Conservation (phyloP, 164 flowering plant species). For the Liquidambar formosana region DNA sequence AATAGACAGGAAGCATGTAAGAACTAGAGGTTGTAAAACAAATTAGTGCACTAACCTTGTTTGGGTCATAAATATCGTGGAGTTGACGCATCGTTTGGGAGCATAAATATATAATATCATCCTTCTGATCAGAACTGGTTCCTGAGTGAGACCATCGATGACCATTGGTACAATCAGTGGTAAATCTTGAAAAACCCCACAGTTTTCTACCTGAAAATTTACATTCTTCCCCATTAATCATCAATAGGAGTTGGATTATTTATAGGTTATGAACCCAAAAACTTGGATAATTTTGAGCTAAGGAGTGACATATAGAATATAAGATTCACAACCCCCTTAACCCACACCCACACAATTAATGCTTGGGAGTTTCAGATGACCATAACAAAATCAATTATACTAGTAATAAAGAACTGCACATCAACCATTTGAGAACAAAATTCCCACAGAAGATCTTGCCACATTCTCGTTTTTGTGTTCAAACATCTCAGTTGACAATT, state of each 20-base stretch:
- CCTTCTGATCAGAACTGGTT: constrained; percentile 44
- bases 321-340: too few relatives aligned
- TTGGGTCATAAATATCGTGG: constrained; percentile 47
- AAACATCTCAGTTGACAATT: too few relatives aligned
- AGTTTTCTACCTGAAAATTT: constrained; percentile 39
- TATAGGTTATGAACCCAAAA: too few relatives aligned
- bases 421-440: not conserved
- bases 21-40: not conserved
- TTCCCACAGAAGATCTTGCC: not conserved
- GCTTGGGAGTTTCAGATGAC: not conserved
- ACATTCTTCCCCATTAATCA: not conserved
- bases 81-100: constrained; percentile 51
- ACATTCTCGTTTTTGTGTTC: not conserved
- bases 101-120: constrained; percentile 42
- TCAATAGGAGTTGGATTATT: too few relatives aligned
- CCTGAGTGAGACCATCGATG: constrained; percentile 34
- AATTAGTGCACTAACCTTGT: constrained; percentile 32
- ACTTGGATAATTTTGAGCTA: not conserved
- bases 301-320: not conserved
- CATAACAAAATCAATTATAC: not conserved
- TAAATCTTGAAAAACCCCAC: constrained; percentile 47
- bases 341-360: not conserved
- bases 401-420: not conserved
- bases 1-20: not conserved
- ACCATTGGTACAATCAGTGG: constrained; percentile 49